Evolutionary conservation across 2,329 filamentous ascomycete genomes (phyloP).

Genomic region (Aspergillus neoniger): DNA sequence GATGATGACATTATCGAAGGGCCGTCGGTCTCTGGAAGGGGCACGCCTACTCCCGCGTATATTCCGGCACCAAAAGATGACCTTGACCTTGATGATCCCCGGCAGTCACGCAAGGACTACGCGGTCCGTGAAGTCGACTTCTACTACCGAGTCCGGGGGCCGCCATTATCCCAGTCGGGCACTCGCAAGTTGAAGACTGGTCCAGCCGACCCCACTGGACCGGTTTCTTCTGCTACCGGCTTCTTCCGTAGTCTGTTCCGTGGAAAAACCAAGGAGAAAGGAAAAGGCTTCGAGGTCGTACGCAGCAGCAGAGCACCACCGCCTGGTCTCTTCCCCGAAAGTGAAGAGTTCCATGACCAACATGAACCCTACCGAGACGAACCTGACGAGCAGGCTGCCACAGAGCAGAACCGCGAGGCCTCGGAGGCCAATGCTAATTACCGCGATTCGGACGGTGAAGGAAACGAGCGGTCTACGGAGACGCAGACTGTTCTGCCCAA

Average conservation of each 20-base stretch:
- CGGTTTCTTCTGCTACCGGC: slow-evolving; percentile 82
- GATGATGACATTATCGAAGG: slow-evolving; percentile 41
- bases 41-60: slow-evolving; percentile 56
- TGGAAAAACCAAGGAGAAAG: slow-evolving; percentile 88
- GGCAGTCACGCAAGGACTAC: slow-evolving; percentile 73
- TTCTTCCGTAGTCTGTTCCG: slow-evolving; percentile 82
- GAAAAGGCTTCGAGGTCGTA: slow-evolving; percentile 96
- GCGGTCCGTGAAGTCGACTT: slow-evolving; percentile 94
- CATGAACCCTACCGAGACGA: slow-evolving; percentile 63
- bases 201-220: slow-evolving; percentile 89
- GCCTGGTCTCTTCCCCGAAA: slow-evolving; percentile 61
- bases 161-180: slow-evolving; percentile 77
- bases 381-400: slow-evolving; percentile 38
- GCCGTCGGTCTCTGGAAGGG: slow-evolving; percentile 46
- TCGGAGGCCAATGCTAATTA: slow-evolving; percentile 29
- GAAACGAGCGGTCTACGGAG: slow-evolving; percentile 23
- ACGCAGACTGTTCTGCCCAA: slow-evolving; percentile 57
- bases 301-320: slow-evolving; percentile 84
- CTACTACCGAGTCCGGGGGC: slow-evolving; percentile 90
- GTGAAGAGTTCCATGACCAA: slow-evolving; percentile 56
- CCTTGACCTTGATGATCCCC: slow-evolving; percentile 53
- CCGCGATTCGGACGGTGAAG: slow-evolving; percentile 29
- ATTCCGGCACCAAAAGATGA: slow-evolving; percentile 56
- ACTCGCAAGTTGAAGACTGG: slow-evolving; percentile 88
- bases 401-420: slow-evolving; percentile 27